Conservation (phyloP, 2,329 filamentous ascomycete species). For the Colletotrichum nymphaeae region DNA sequence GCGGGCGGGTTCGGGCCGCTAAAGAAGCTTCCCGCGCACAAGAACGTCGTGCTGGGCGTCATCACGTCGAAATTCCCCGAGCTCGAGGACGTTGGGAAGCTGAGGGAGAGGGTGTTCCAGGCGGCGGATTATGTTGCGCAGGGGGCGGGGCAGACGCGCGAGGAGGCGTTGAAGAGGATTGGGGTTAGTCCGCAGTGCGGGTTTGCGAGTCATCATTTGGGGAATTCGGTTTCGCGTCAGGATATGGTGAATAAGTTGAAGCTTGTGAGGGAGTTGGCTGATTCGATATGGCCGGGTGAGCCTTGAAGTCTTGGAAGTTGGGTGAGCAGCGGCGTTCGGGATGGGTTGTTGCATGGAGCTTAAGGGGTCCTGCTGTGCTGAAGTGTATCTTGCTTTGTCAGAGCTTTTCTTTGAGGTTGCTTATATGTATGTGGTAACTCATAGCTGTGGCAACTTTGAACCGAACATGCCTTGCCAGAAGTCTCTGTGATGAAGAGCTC, state of each 20-base stretch:
- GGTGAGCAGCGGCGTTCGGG: not conserved
- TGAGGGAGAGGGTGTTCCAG: slow-evolving; percentile 64
- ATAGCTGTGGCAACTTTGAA: not conserved
- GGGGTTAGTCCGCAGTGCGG: slow-evolving; percentile 78
- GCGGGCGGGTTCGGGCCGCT: slow-evolving; percentile 73
- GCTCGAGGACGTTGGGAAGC: slow-evolving; percentile 65
- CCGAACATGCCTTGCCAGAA: too few relatives aligned
- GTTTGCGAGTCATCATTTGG: slow-evolving; percentile 65
- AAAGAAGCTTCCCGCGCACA: slow-evolving; percentile 66
- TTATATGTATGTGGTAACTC: not conserved
- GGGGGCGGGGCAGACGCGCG: slow-evolving; percentile 69
- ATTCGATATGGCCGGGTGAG: slow-evolving; percentile 33
- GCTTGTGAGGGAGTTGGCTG: slow-evolving; percentile 28
- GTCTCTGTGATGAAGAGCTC: not conserved
- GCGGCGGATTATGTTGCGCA: slow-evolving; percentile 75
- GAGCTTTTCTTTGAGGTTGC: too few relatives aligned
- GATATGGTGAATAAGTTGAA: slow-evolving; percentile 32
- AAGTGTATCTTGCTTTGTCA: not conserved
- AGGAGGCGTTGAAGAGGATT: slow-evolving; percentile 73
- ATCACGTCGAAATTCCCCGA: slow-evolving; percentile 70
- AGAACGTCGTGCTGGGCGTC: slow-evolving; percentile 72
- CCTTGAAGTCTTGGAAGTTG: not conserved
- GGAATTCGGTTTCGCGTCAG: slow-evolving; percentile 29
- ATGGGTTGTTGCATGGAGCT: not conserved
- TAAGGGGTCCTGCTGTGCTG: not conserved